These are phyloP conservation scores for Tetrahymena thermophila DNA, from an alignment of 73 alveolate species.

Conservation along the genomic window DNA sequence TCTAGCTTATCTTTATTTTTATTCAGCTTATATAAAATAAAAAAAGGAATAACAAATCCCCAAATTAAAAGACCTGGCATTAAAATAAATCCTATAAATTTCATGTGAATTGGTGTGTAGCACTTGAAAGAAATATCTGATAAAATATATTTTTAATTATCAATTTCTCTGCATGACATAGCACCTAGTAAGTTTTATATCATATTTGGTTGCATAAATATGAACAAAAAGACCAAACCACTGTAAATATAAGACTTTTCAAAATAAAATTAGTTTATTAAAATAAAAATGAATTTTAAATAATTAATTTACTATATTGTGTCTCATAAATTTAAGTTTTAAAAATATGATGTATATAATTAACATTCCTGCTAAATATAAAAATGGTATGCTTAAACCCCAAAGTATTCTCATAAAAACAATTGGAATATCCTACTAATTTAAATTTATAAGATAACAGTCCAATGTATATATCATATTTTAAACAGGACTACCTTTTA, in stretches of 20 bases:
- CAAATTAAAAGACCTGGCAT: background rate
- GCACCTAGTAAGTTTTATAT: constrained; percentile 1
- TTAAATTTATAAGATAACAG: background rate
- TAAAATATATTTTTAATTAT: background rate
- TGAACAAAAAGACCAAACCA: constrained; percentile 4
- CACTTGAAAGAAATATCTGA: constrained; percentile 14
- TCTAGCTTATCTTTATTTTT: constrained; percentile 11
- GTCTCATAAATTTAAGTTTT: background rate
- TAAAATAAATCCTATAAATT: constrained; percentile 1
- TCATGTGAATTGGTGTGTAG: background rate
- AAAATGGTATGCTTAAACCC: constrained; percentile 22
- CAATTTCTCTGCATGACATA: constrained; percentile 10
- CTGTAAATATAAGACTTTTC: background rate
- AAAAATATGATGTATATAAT: background rate
- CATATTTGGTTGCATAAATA: background rate
- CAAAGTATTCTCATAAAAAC: constrained; percentile 16
- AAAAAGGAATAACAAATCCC: constrained; percentile 6
- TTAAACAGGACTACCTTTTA: constrained; percentile 17
- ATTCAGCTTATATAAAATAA: background rate
- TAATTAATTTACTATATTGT: background rate
- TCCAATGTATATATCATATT: constrained; percentile 14
- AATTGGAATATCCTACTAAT: background rate
- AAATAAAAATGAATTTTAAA: background rate
- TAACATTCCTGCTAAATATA: background rate
- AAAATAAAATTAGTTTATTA: background rate